Conservation (phyloP, 768 basidiomycete species). For the Cytidiella melzeri region DNA sequence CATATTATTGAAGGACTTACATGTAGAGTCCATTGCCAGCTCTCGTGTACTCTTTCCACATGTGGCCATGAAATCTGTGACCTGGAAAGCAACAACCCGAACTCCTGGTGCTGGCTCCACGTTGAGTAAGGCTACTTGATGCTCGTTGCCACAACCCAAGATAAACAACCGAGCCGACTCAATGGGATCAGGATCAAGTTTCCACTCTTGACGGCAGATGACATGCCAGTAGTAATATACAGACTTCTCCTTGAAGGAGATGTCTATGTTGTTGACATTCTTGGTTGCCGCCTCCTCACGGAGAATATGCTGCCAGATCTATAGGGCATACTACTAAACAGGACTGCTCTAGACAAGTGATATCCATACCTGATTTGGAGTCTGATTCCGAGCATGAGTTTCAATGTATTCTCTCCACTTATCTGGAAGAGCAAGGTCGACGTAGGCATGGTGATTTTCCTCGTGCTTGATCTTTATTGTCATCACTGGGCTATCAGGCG, state of each 20-base stretch:
- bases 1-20: neutral
- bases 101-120: constrained; percentile 7
- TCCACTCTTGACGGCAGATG: constrained; percentile 3
- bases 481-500: neutral
- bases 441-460: constrained; percentile 1
- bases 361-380: constrained; percentile 4
- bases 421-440: constrained; percentile 7
- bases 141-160: neutral
- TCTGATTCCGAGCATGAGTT: neutral
- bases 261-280: too few relatives aligned
- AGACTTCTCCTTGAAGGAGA: constrained; percentile 3
- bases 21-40: constrained; percentile 14
- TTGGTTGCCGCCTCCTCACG: neutral
- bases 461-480: constrained; percentile 5
- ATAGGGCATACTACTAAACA: neutral
- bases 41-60: constrained; percentile 10
- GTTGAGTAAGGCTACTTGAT: constrained; percentile 3
- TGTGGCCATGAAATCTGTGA: constrained; percentile 4
- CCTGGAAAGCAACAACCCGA: constrained; percentile 6
- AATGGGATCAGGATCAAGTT: constrained; percentile 1
- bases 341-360: neutral
- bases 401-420: constrained; percentile 10
- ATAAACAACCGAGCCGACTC: constrained; percentile 7
- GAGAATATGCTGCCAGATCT: constrained; percentile 13
- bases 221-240: constrained; percentile 10